Conservation (phyloP, 2,329 filamentous ascomycete genomes). For the Colletotrichum sojae region DNA sequence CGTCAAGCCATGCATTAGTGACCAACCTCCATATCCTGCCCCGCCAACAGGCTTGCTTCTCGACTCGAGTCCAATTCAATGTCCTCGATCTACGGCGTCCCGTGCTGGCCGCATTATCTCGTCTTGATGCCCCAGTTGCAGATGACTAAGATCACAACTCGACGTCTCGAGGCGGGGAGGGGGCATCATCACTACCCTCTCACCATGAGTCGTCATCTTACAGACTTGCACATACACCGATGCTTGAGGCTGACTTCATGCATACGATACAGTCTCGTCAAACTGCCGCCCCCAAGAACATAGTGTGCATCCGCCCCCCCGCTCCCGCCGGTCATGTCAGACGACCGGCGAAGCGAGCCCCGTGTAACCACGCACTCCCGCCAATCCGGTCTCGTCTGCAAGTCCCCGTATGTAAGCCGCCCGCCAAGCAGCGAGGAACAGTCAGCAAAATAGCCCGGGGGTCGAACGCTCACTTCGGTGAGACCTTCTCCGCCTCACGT, state of each 20-base stretch:
- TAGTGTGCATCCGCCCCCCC: background rate
- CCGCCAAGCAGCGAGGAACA: constrained; percentile 10
- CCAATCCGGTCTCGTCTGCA: background rate
- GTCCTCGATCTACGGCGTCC: background rate
- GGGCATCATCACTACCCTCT: background rate
- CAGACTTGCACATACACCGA: background rate
- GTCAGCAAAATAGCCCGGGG: background rate
- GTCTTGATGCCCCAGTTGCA: background rate
- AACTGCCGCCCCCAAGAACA: background rate
- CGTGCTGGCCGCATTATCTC: background rate
- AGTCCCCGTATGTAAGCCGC: constrained; percentile 15
- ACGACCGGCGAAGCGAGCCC: background rate
- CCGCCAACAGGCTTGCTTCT: background rate
- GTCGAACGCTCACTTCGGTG: background rate
- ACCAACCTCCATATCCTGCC: background rate
- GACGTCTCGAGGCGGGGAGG: no score
- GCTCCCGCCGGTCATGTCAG: constrained; percentile 11
- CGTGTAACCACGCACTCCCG: background rate
- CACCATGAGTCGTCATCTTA: background rate
- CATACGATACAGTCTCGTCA: background rate
- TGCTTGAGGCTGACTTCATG: background rate
- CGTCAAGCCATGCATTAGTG: background rate
- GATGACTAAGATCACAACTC: constrained; percentile 2
- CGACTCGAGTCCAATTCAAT: background rate
- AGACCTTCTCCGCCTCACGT: background rate